Evolutionary conservation across 2,329 filamentous ascomycete genomes (phyloP), one percentile per base, ranked within the genome.

Genomic region (Sporothrix schenckii): DNA sequence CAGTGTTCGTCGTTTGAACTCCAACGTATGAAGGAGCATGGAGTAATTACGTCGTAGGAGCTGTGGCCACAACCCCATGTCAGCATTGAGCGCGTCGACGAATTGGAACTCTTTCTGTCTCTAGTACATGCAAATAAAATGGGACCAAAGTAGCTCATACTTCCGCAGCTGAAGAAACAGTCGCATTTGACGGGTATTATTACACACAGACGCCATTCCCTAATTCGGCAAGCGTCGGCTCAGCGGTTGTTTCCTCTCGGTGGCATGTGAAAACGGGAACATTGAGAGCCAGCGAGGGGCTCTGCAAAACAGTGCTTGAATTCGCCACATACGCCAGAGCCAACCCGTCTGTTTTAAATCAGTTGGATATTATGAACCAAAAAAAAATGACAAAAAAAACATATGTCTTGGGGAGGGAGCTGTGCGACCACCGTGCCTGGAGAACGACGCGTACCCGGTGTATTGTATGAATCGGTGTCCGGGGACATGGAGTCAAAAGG

Each of bases 151-250:
- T 34, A 34, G 4, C 6, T 34, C 6, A 21, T 30, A 61, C 60
- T 63, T 49, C 41, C 47, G 60, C 41, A 63, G 41, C 60, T 30
- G 19, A 44, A 39, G 34, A 44, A 11, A 34, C 34, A 7, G 56
- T 41, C 34, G 56, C 56, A 61, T 39, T 61, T 61, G 41, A 44
- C 56, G 34, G 34, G 56, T 61, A 61, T 53, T 13, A 24, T 30
- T 34, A 34, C 56, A 49, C 5, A 9, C 16, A 50, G 41, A 47
- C 61, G 14, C 44, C 66, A 47, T 68, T 58, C 67, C 67, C 27
- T n/a, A 14, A 44, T 69, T 69, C 47, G 68, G 68, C 68, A 69
- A 61, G 68, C 68, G 68, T 61, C 67, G 67, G 67, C 50, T 69
- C 53, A 41, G 53, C 44, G 44, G 49, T 21, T 27, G 41, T 44